Percentiles rank a stretch among this genome's conserved stretches.
These are phyloP conservation scores for Spergularia marina DNA, from an alignment of 148 eudicot species.

Conservation along the genomic window DNA sequence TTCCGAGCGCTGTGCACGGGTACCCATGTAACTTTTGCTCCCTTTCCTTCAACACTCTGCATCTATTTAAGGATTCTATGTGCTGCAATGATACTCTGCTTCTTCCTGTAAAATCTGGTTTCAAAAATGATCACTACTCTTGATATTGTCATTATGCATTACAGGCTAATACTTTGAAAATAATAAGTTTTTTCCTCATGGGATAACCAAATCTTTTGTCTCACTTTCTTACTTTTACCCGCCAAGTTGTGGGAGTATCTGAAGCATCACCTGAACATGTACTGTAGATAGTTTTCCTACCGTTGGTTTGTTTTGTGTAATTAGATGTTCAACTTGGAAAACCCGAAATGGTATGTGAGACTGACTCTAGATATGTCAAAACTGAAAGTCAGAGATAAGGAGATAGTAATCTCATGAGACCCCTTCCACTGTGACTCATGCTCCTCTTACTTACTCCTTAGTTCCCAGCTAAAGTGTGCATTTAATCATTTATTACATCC, in stretches of 20 bases:
- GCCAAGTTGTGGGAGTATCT: not conserved
- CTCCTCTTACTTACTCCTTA: too few relatives aligned
- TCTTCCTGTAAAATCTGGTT: constrained; percentile 6
- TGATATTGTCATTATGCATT: not conserved
- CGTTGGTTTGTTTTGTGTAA: not conserved
- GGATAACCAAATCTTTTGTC: not conserved
- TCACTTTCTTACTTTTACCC: not conserved
- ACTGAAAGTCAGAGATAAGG: not conserved
- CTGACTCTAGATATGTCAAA: not conserved
- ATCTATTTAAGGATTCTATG: not conserved
- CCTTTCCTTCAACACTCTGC: constrained; percentile 19
- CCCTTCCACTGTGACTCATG: too few relatives aligned
- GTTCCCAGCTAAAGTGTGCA: too few relatives aligned
- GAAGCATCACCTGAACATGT: constrained; percentile 3
- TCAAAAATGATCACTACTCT: not conserved
- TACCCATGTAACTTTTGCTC: constrained; percentile 68
- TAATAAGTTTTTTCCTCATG: too few relatives aligned
- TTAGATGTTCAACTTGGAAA: not conserved
- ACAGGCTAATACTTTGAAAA: not conserved
- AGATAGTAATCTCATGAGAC: too few relatives aligned
- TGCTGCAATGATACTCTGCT: not conserved
- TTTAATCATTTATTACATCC: too few relatives aligned
- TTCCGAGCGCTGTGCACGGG: constrained; percentile 99
- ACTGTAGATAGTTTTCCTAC: not conserved
- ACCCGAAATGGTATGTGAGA: not conserved